Conservation (phyloP, 2,329 filamentous ascomycete genomes). For the Parastagonospora avenae region DNA sequence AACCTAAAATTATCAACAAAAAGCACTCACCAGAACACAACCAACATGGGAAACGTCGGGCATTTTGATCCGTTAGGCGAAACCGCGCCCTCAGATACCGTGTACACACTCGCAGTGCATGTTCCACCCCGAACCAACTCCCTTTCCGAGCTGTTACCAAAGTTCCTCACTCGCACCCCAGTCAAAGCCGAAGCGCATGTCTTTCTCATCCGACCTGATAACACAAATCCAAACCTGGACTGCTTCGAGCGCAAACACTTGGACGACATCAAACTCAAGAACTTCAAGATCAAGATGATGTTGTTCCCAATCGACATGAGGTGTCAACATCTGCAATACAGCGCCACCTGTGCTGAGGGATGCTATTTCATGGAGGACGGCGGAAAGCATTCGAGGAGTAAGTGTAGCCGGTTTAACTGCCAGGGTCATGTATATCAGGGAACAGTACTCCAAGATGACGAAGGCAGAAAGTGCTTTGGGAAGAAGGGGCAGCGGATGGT, state of each 20-base stretch:
- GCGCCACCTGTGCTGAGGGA: constrained; percentile 15
- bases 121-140: constrained; percentile 17
- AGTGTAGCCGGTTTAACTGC: constrained; percentile 25
- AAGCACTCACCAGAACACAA: not conserved
- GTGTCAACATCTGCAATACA: constrained; percentile 24
- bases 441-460: constrained; percentile 12
- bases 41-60: not conserved
- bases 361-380: constrained; percentile 40
- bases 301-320: constrained; percentile 25
- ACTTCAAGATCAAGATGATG: constrained; percentile 10
- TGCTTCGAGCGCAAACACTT: constrained; percentile 20
- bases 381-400: constrained; percentile 15
- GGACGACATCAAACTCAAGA: constrained; percentile 17
- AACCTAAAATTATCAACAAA: not conserved
- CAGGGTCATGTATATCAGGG: constrained; percentile 35
- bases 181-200: constrained; percentile 4
- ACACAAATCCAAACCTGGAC: constrained; percentile 18
- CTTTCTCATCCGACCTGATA: constrained; percentile 8
- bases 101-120: constrained; percentile 7
- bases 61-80: constrained; percentile 28
- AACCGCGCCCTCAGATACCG: constrained; percentile 20
- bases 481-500: constrained; percentile 35
- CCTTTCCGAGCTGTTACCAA: constrained; percentile 20
- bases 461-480: constrained; percentile 32
- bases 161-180: constrained; percentile 17